Conservation (phyloP, 2,329 filamentous ascomycete genomes). For the Fusarium sp. region DNA sequence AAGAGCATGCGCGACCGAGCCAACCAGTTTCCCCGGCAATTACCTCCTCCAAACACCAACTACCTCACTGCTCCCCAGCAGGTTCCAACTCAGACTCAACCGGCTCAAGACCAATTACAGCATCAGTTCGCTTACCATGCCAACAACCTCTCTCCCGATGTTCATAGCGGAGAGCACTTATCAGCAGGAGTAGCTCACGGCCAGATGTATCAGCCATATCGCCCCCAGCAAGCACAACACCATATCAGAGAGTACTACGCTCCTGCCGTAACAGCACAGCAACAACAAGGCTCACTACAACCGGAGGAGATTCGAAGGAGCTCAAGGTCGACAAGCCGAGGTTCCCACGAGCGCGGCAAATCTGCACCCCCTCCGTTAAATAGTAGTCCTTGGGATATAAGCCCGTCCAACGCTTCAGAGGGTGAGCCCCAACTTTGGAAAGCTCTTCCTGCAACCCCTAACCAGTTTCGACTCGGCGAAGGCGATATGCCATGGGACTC, state of each 20-base stretch:
- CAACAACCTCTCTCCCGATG: background rate
- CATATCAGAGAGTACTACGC: constrained; percentile 28
- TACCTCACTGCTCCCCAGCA: constrained; percentile 50
- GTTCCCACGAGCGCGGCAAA: constrained; percentile 57
- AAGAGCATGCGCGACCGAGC: constrained; percentile 56
- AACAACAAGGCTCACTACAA: background rate
- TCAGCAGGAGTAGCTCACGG: constrained; percentile 11
- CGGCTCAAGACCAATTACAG: constrained; percentile 12
- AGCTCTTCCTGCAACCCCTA: constrained; percentile 54
- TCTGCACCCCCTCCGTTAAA: constrained; percentile 62
- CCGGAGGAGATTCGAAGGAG: constrained; percentile 18
- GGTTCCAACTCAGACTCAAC: constrained; percentile 5
- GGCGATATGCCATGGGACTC: constrained; percentile 61
- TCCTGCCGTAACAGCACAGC: constrained; percentile 4
- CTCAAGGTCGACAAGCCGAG: constrained; percentile 38
- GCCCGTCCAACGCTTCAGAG: constrained; percentile 38
- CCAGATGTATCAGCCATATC: constrained; percentile 20
- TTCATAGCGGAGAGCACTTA: constrained; percentile 16
- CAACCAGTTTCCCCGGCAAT: constrained; percentile 58
- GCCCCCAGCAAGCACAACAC: constrained; percentile 24
- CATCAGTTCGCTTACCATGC: constrained; percentile 21
- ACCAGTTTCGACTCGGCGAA: constrained; percentile 55
- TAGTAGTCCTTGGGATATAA: constrained; percentile 60
- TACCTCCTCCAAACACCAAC: constrained; percentile 59
- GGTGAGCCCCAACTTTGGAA: constrained; percentile 52